Percentiles rank a stretch among this genome's conserved stretches.
phyloP scores from a whole-genome alignment of 2,329 filamentous ascomycete genomes.

The Cytospora mali region DNA sequence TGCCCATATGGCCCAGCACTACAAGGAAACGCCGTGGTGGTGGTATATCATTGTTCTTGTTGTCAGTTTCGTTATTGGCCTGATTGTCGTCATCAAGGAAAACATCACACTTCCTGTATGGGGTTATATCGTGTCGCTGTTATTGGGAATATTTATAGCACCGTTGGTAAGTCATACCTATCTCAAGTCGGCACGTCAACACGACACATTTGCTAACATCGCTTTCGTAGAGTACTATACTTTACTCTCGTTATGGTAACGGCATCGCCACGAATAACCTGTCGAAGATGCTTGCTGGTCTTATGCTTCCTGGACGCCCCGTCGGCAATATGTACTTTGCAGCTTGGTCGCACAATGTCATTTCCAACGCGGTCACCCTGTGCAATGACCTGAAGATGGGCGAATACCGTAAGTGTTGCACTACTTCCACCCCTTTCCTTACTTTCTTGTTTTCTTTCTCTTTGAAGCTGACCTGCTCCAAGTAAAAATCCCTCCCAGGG shows the following conservation, averaged over 20 bases:
- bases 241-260: slow-evolving; percentile 57
- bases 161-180: slow-evolving; percentile 47
- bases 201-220: slow-evolving; percentile 20
- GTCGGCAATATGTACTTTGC: slow-evolving; percentile 62
- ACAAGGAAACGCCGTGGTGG: slow-evolving; percentile 54
- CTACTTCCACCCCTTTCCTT: neutral
- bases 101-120: slow-evolving; percentile 50
- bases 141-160: slow-evolving; percentile 50
- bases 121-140: slow-evolving; percentile 50
- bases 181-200: no score
- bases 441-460: rapidly evolving
- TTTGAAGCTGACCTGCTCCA: slow-evolving; percentile 30
- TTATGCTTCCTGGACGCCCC: slow-evolving; percentile 53
- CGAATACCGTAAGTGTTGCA: slow-evolving; percentile 54
- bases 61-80: slow-evolving; percentile 48
- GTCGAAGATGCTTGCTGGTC: slow-evolving; percentile 59
- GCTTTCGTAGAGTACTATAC: slow-evolving; percentile 47
- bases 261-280: slow-evolving; percentile 62
- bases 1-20: slow-evolving; percentile 53
- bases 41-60: slow-evolving; percentile 49
- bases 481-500: slow-evolving; percentile 57
- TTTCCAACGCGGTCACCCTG: slow-evolving; percentile 51
- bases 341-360: slow-evolving; percentile 61
- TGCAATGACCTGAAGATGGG: slow-evolving; percentile 60
- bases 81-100: slow-evolving; percentile 49